These are phyloP conservation scores for Daedalea quercina DNA, from an alignment of 768 basidiomycete species.

Conservation along the genomic window DNA sequence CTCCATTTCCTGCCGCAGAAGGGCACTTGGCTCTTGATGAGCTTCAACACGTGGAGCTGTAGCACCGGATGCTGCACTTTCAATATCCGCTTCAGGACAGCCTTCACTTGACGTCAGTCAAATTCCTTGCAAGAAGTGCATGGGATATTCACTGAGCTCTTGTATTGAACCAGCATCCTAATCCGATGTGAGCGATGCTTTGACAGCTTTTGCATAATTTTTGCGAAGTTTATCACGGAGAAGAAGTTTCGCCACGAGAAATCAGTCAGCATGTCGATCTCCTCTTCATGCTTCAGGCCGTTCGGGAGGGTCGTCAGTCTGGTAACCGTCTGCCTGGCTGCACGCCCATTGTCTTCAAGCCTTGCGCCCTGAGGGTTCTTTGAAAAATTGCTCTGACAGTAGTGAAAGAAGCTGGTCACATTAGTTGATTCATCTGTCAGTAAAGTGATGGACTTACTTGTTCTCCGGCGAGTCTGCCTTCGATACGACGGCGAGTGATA, in stretches of 20 bases:
- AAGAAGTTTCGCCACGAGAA: slow-evolving; percentile 99
- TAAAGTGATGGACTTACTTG: slow-evolving; percentile 44
- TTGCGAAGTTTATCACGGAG: slow-evolving; percentile 93
- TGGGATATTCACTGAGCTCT: slow-evolving; percentile 72
- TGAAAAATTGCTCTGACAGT: slow-evolving; percentile 77
- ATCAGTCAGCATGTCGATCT: slow-evolving; percentile 86
- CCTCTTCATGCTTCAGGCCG: slow-evolving; percentile 74
- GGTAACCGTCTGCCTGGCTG: slow-evolving; percentile 50
- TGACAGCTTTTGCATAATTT: slow-evolving; percentile 95
- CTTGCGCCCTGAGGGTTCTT: slow-evolving; percentile 50
- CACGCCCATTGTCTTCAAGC: slow-evolving; percentile 61
- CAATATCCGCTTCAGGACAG: slow-evolving; percentile 90
- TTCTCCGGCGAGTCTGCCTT: slow-evolving; percentile 84
- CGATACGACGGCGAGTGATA: slow-evolving; percentile 74
- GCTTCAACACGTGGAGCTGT: slow-evolving; percentile 90
- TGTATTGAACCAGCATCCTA: slow-evolving; percentile 95
- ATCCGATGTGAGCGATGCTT: slow-evolving; percentile 94
- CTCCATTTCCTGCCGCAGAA: slow-evolving; percentile 98
- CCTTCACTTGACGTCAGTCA: slow-evolving; percentile 38
- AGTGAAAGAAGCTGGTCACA: slow-evolving; percentile 83
- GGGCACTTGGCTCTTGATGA: slow-evolving; percentile 98
- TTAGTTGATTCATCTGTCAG: neutral
- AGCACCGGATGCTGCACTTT: slow-evolving; percentile 91
- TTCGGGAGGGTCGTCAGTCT: slow-evolving; percentile 59
- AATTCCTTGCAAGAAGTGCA: neutral